phyloP scores from a whole-genome alignment of 257 asterid genomes.

The Coffea canephora region DNA sequence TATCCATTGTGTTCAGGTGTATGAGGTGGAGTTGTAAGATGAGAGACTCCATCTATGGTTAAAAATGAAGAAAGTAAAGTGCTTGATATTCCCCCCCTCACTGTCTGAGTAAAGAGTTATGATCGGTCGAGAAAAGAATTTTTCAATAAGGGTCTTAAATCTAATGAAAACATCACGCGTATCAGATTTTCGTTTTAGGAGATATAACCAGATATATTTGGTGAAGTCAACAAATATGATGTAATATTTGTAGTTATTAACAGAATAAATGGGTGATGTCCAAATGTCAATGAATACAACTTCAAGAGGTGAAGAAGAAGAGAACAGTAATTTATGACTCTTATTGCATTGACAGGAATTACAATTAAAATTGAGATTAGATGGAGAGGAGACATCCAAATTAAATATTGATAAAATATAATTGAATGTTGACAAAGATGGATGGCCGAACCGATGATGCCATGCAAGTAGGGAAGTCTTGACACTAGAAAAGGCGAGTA shows the following conservation, averaged over 20 bases:
- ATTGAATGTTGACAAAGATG: neutral
- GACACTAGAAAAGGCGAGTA: no score
- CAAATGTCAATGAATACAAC: neutral
- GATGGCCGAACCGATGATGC: neutral
- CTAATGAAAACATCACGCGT: neutral
- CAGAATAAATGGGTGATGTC: neutral
- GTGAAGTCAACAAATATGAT: neutral
- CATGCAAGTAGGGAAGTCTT: neutral
- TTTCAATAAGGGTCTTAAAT: neutral
- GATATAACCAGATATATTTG: neutral
- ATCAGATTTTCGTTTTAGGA: neutral
- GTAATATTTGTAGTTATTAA: neutral
- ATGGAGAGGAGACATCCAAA: neutral
- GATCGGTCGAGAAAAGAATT: neutral
- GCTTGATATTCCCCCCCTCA: conserved; percentile 1
- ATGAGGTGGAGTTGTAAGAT: neutral
- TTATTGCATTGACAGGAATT: neutral
- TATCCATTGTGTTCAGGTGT: conserved; percentile 1
- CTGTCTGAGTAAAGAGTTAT: neutral
- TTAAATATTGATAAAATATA: neutral
- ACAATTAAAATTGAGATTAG: neutral
- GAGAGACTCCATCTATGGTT: neutral
- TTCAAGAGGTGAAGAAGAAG: neutral
- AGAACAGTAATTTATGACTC: neutral
- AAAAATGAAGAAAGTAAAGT: neutral